Evolutionary conservation across 2,329 filamentous ascomycete genomes (phyloP), one percentile per base, ranked within the genome.

Genomic region (Xylariaceae sp.): DNA sequence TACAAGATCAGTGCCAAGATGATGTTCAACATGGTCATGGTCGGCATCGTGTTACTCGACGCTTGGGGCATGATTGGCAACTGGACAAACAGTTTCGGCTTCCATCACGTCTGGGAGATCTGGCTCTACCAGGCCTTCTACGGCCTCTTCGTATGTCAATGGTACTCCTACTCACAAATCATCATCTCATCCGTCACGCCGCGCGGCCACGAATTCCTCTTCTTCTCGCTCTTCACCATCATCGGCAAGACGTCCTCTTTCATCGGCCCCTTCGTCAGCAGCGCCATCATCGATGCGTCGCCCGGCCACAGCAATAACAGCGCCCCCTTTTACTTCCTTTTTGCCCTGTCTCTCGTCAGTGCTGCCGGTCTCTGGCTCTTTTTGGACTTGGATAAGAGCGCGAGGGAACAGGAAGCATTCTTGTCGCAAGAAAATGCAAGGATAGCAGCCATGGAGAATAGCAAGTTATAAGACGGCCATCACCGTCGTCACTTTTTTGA

Each of bases 161-260:
- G 85, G 85, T 88, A 88, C 71, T 84, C 82, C 52, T 89, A 89
- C 71, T 83, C 80, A 0, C 86, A 88, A 69, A 88, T 86, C 66
- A 86, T 89, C 80, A 89, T 89, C 64, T 84, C 81, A 2, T 86
- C 88, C 65, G 84, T 89, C 1, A 88, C 85, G 0, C 86, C 86
- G 0, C 77, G 83, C 4, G 86, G 86, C 44, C 84, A 88, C 66
- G 87, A 88, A 64, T 88, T 88, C 66, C 74, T 89, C 9, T 89
- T 89, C 76, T 89, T 89, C 77, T 82, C 79, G 51, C 72, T 89
- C 1, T 88, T 88, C 73, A 85, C 81, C 62, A 87, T 88, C 65
- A 81, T 88, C 34, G 85, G 86, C 50, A 89, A 89, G 73, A 86
- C 85, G 0, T 85, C 81, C 6, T 83, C 81, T 0, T 88, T 88